These are phyloP conservation scores for Linnemannia elongata DNA, from an alignment of 192 early-diverging fungal genomes.

Conservation along the genomic window DNA sequence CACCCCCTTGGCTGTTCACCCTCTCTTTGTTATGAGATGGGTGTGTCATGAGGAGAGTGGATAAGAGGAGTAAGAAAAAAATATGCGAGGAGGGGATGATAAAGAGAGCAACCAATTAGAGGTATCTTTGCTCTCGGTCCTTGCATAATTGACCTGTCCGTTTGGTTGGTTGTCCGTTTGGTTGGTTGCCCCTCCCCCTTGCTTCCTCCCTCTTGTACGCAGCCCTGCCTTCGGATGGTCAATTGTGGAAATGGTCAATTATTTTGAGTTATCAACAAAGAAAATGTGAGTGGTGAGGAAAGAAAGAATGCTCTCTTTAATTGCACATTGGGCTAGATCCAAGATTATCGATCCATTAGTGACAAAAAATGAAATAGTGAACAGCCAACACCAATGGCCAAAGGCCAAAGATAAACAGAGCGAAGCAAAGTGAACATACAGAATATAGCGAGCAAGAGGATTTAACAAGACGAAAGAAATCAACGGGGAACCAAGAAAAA, in stretches of 20 bases:
- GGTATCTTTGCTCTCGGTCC: neutral
- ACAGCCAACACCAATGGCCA: too few relatives aligned
- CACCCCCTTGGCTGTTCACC: neutral
- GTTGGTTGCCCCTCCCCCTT: neutral
- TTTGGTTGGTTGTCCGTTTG: neutral
- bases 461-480: too few relatives aligned
- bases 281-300: neutral
- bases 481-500: too few relatives aligned
- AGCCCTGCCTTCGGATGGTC: neutral
- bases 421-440: too few relatives aligned
- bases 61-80: too few relatives aligned
- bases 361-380: too few relatives aligned
- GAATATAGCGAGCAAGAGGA: too few relatives aligned
- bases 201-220: neutral
- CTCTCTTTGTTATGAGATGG: too few relatives aligned
- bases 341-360: neutral
- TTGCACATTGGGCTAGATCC: neutral
- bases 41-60: too few relatives aligned
- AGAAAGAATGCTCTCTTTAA: neutral
- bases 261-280: neutral
- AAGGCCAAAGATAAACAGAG: too few relatives aligned
- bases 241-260: conserved; percentile 3
- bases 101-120: conserved; percentile 2
- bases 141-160: neutral
- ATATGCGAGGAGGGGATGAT: too few relatives aligned